Percentiles rank a stretch among this genome's conserved stretches.
Evolutionary conservation across 164 flowering plant genomes (phyloP).

Genomic region (Chloranthus sessilifolius): DNA sequence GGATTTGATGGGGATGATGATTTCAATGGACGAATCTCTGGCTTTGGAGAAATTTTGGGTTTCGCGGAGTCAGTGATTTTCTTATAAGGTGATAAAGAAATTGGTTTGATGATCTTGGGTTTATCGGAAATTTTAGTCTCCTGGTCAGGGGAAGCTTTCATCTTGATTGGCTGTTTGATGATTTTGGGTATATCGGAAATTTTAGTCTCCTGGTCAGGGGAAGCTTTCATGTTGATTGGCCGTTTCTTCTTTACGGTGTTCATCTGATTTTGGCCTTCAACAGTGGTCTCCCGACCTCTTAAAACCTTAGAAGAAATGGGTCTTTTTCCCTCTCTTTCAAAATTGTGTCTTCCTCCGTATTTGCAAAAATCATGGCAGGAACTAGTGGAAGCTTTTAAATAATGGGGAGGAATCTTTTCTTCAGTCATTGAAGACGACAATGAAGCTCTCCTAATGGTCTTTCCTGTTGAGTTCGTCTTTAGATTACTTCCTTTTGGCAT

Average conservation of each 20-base stretch:
- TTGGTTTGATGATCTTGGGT: conserved; percentile 3
- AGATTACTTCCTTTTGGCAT: conserved; percentile 5
- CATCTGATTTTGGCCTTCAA: conserved; percentile 8
- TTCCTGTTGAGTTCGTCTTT: conserved; percentile 34
- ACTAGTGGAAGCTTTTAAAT: conserved; percentile 51
- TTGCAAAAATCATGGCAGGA: conserved; percentile 69
- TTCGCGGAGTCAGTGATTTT: conserved; percentile 11
- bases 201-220: conserved; percentile 13
- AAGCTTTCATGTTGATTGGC: conserved; percentile 8
- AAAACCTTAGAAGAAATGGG: background rate
- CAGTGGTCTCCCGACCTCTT: background rate
- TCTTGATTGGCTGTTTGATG: conserved; percentile 7
- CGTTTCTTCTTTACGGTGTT: conserved; percentile 7
- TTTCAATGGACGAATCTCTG: conserved; percentile 9
- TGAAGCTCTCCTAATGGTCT: too few relatives aligned
- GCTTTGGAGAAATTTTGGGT: conserved; percentile 12
- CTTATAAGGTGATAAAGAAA: conserved; percentile 15
- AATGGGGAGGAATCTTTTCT: conserved; percentile 29
- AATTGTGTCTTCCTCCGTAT: conserved; percentile 32
- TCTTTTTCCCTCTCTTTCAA: conserved; percentile 26
- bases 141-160: conserved; percentile 12
- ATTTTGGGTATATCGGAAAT: conserved; percentile 6
- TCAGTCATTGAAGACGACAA: conserved; percentile 19
- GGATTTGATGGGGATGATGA: conserved; percentile 10
- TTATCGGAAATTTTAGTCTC: conserved; percentile 10